Percentiles rank a stretch among this genome's conserved stretches.
Evolutionary conservation across 352 stramenopile genomes (phyloP).

Genomic region (Pythium volutum): DNA sequence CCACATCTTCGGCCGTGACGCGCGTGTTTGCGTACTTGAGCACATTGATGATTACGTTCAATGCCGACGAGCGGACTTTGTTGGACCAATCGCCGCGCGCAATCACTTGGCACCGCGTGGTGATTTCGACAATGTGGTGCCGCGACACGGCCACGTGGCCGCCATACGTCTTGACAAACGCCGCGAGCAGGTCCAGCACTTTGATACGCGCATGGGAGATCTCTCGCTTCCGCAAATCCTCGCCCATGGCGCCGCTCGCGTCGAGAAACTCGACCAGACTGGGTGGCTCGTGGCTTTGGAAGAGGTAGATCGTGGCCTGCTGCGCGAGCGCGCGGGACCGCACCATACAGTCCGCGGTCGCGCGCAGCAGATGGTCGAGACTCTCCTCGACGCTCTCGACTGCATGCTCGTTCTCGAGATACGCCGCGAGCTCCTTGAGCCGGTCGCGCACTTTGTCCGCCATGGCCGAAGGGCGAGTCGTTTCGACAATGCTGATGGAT

Average conservation of each 20-base stretch:
- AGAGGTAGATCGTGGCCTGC: conserved; percentile 63
- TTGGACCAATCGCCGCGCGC: conserved; percentile 59
- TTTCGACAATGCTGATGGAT: conserved; percentile 1
- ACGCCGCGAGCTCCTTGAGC: conserved; percentile 57
- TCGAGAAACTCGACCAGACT: conserved; percentile 62
- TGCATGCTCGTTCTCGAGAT: conserved; percentile 53
- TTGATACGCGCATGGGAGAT: conserved; percentile 41
- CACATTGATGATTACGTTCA: conserved; percentile 54
- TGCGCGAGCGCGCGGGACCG: conserved; percentile 55
- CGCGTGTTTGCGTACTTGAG: conserved; percentile 40
- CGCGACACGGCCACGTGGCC: conserved; percentile 43
- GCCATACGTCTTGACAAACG: conserved; percentile 53
- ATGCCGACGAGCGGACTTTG: conserved; percentile 52
- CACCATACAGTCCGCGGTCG: conserved; percentile 43
- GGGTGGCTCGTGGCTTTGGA: conserved; percentile 47
- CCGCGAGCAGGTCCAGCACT: conserved; percentile 46
- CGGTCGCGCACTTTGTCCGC: conserved; percentile 43
- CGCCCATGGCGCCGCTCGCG: conserved; percentile 37
- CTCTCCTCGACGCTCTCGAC: conserved; percentile 69
- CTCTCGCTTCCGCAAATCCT: conserved; percentile 59
- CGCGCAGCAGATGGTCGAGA: conserved; percentile 49
- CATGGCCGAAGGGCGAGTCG: conserved; percentile 17
- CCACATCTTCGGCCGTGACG: conserved; percentile 44
- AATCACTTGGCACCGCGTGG: conserved; percentile 46
- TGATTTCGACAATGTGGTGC: conserved; percentile 42